Percentiles rank a stretch among this genome's conserved stretches.
These are phyloP conservation scores for Whalleya microplaca DNA, from an alignment of 2,329 filamentous ascomycete genomes.

Conservation along the genomic window DNA sequence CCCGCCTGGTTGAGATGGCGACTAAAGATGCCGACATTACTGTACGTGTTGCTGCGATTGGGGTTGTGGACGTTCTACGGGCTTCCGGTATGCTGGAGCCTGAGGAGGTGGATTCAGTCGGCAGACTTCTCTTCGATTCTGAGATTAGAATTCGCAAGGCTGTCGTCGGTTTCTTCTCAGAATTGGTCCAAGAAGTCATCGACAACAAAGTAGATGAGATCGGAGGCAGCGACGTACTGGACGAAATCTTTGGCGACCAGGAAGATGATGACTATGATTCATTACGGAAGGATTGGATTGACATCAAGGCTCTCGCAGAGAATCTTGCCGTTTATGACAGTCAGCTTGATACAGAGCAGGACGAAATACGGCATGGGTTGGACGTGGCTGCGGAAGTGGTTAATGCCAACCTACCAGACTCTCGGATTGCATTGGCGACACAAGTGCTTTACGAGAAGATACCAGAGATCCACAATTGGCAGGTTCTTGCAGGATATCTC, in stretches of 20 bases:
- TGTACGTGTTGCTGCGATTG: conserved; percentile 80
- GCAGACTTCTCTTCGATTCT: conserved; percentile 85
- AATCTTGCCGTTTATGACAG: conserved; percentile 80
- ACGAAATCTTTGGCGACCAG: conserved; percentile 72
- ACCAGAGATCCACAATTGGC: conserved; percentile 82
- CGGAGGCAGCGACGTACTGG: conserved; percentile 75
- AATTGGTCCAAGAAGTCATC: conserved; percentile 81
- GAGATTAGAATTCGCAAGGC: conserved; percentile 85
- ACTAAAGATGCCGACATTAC: conserved; percentile 79
- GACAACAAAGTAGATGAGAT: conserved; percentile 81
- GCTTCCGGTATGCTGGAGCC: conserved; percentile 87
- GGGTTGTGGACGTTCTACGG: conserved; percentile 80
- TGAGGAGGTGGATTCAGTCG: conserved; percentile 85
- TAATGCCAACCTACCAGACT: conserved; percentile 70
- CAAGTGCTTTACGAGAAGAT: conserved; percentile 85
- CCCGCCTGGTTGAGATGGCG: conserved; percentile 89
- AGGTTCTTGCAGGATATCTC: conserved; percentile 84
- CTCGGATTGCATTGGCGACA: conserved; percentile 82
- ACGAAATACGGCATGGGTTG: conserved; percentile 48
- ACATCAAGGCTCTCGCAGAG: conserved; percentile 87
- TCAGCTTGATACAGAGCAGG: conserved; percentile 63
- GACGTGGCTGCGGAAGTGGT: conserved; percentile 59
- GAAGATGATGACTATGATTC: conserved; percentile 78
- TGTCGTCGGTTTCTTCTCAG: conserved; percentile 87
- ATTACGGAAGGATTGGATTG: conserved; percentile 83